A percentile compares a stretch with the other conserved stretches of the same genome.
Evolutionary conservation across 2,329 filamentous ascomycete genomes (phyloP).

Genomic region (Escovopsis sp.): DNA sequence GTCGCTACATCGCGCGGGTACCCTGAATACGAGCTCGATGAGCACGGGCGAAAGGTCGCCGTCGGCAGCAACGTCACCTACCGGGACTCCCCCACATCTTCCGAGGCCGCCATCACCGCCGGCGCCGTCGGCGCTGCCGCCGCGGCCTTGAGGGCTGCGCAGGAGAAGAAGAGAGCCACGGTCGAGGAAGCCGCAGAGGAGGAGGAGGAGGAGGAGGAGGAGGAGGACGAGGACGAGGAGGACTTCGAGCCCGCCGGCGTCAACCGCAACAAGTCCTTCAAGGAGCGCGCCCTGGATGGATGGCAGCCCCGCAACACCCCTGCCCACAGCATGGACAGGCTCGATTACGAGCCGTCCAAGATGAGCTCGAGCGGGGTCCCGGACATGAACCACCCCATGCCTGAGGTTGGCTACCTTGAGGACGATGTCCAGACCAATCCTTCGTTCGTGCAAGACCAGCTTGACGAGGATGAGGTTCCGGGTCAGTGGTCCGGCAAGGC

Average conservation of each 20-base stretch:
- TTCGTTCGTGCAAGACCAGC: constrained; percentile 64
- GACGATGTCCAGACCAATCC: constrained; percentile 72
- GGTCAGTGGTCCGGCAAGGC: constrained; percentile 42
- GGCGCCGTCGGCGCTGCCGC: constrained; percentile 40
- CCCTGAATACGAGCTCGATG: constrained; percentile 42
- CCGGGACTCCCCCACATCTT: constrained; percentile 38
- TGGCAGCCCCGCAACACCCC: constrained; percentile 40
- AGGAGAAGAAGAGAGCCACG: constrained; percentile 28
- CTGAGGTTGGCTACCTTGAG: constrained; percentile 55
- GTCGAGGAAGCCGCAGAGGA: constrained; percentile 20
- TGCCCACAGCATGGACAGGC: constrained; percentile 42
- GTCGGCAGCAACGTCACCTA: constrained; percentile 19
- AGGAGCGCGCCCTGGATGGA: constrained; percentile 45
- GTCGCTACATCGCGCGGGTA: constrained; percentile 31
- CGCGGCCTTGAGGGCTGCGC: constrained; percentile 34
- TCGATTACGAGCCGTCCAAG: constrained; percentile 38
- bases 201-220: too few species aligned
- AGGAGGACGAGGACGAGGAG: constrained; percentile 11
- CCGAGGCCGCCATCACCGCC: constrained; percentile 42
- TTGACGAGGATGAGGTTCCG: constrained; percentile 27
- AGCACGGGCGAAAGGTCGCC: constrained; percentile 41
- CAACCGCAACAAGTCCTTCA: constrained; percentile 48
- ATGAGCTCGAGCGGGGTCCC: constrained; percentile 59
- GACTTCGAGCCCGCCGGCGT: constrained; percentile 37
- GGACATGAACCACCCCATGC: constrained; percentile 54